Base-by-base conservation (phyloP, 495 filamentous ascomycete genomes). In the Penicillium coprophilum region DNA sequence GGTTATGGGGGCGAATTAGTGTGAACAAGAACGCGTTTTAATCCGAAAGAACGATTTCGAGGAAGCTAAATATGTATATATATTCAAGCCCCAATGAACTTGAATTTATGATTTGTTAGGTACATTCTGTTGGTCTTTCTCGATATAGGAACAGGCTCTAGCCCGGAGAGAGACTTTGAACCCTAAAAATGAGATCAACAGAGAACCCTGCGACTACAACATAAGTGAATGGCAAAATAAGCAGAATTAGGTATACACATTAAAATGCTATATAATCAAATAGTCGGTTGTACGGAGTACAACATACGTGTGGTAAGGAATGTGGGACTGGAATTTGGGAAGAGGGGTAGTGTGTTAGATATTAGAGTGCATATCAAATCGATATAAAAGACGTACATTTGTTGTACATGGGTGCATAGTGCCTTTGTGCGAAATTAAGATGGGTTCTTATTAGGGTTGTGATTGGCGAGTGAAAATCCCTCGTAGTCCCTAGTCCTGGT, bases 391-490 rank as follows among this genome's bases (percentile, higher is more conserved):
- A 28, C 45, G 32, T 38, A 38, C 17, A 38, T 38, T n/a, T n/a
- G 15, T 6, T n/a, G 34, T 46, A 28, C 10, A 20, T 31, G 17
- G 6, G n/a, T n/a, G n/a, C 44, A n/a, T n/a, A 12, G 15, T 46
- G 27, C 44, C 41, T 21, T 44, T 46, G 24, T 28, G 15, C 43
- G 43, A 45, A 54, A 54, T 54, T 46, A 46, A 54, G 17, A 46
- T 52, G 41, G 52, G 20, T 24, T 32, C 2, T 28, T 17, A 10
- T 36, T 17, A 34, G 32, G 9, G 9, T 0, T 38, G 10, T 56
- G 34, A 69, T 69, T 69, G 64, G 66, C 40, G 27, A 46, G 36
- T 53, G 60, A 67, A 69, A 69, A 66, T 69, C 55, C 66, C 66
- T 69, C 66, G 66, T 69, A 60, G 52, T 57, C 2, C 57, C 57